A percentile compares a stretch with the other conserved stretches of the same genome.
Evolutionary conservation across 805 yeast genomes (phyloP).

Genomic region (Brettanomyces bruxellensis): DNA sequence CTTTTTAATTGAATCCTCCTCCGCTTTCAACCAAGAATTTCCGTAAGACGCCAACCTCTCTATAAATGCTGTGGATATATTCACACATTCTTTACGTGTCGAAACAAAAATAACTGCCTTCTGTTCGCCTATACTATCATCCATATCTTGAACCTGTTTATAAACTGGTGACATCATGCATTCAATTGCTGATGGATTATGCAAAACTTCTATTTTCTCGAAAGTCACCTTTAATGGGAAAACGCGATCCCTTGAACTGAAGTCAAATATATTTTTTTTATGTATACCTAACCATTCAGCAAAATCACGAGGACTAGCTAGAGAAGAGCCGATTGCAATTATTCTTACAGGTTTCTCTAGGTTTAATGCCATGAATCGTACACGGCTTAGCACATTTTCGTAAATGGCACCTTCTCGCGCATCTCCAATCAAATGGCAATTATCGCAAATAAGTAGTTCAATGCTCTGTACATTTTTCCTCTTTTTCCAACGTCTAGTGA

Average conservation of each 20-base stretch:
- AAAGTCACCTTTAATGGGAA: conserved; percentile 50
- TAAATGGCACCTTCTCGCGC: conserved; percentile 52
- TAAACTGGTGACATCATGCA: conserved; percentile 44
- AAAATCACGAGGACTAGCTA: conserved; percentile 68
- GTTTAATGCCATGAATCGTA: conserved; percentile 62
- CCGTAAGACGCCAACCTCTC: conserved; percentile 26
- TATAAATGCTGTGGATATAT: conserved; percentile 38
- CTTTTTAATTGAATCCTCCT: conserved; percentile 29
- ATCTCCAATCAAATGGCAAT: conserved; percentile 56
- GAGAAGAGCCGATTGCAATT: conserved; percentile 59
- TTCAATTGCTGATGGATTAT: conserved; percentile 42
- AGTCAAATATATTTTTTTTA: conserved; percentile 56
- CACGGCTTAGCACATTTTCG: conserved; percentile 63
- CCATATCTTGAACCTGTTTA: conserved; percentile 27
- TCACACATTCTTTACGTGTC: conserved; percentile 43
- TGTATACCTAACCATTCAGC: conserved; percentile 82
- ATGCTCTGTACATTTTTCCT: conserved; percentile 61
- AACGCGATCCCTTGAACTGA: conserved; percentile 52
- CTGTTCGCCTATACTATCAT: conserved; percentile 21
- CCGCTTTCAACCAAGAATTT: conserved; percentile 31
- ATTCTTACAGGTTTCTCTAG: conserved; percentile 50
- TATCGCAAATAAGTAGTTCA: conserved; percentile 64
- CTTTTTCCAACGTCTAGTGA: conserved; percentile 79
- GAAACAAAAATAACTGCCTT: conserved; percentile 50
- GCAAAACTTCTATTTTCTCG: conserved; percentile 37